Conservation (phyloP, 176 grass and related monocot species). For the Microstegium vimineum region DNA sequence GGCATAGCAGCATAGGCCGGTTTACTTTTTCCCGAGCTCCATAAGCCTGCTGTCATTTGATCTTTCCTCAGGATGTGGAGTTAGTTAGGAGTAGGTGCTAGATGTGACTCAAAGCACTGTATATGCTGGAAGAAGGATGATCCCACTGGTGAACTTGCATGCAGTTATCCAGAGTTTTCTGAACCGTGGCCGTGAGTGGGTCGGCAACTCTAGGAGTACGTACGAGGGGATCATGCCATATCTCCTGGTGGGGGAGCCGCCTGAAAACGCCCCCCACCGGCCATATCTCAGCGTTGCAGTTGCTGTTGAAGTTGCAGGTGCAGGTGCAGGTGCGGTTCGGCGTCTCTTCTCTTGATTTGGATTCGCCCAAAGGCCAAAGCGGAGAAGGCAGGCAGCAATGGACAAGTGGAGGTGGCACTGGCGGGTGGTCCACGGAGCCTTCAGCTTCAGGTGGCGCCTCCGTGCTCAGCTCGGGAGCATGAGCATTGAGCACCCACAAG, state of each 20-base stretch:
- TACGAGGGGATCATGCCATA: background rate
- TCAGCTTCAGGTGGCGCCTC: background rate
- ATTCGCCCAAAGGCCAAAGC: constrained; percentile 10
- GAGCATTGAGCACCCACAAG: background rate
- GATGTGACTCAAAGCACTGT: background rate
- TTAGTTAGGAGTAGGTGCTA: background rate
- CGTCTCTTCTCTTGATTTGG: background rate
- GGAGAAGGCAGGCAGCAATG: background rate
- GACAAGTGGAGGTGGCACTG: constrained; percentile 3
- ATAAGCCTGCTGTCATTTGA: background rate
- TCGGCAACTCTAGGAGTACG: background rate
- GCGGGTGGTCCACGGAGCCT: background rate
- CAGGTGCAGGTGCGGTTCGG: background rate
- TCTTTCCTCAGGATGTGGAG: background rate
- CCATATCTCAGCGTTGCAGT: background rate
- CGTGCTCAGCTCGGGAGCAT: background rate
- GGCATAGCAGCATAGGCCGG: too few species aligned
- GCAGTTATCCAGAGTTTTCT: background rate
- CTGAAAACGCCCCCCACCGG: background rate
- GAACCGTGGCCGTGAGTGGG: background rate
- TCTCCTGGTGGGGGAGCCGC: background rate
- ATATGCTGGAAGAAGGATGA: background rate
- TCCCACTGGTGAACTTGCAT: background rate
- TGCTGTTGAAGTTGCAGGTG: background rate
- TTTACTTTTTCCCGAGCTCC: background rate